Percentiles rank a stretch among this genome's conserved stretches.
Conservation (phyloP, 805 yeast species). For the Ogataea trehaloabstinens region DNA sequence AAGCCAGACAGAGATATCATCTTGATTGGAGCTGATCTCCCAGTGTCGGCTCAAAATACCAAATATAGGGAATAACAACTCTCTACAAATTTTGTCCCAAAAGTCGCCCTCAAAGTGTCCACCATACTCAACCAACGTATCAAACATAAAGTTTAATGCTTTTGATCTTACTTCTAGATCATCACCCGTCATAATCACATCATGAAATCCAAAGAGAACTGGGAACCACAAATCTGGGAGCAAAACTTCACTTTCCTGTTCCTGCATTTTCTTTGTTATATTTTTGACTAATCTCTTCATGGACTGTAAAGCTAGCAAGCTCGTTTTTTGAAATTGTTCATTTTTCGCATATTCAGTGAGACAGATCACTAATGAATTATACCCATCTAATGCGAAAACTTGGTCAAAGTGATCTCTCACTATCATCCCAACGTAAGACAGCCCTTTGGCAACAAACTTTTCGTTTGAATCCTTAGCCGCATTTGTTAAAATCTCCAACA, state of each 20-base stretch:
- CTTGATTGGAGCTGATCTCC: conserved; percentile 70
- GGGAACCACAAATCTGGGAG: conserved; percentile 79
- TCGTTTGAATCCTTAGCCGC: conserved; percentile 66
- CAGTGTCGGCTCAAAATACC: conserved; percentile 73
- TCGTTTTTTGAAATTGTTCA: conserved; percentile 72
- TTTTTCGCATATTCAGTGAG: conserved; percentile 83
- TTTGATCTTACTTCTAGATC: conserved; percentile 92
- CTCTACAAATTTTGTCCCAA: conserved; percentile 80
- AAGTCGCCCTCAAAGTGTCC: conserved; percentile 66
- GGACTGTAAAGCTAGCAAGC: conserved; percentile 77
- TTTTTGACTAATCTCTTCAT: conserved; percentile 60
- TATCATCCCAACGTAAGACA: conserved; percentile 59
- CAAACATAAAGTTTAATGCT: conserved; percentile 81
- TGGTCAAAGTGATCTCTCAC: conserved; percentile 59
- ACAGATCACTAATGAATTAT: conserved; percentile 64
- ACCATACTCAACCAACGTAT: conserved; percentile 76
- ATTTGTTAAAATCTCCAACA: conserved; percentile 71
- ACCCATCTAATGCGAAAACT: conserved; percentile 69
- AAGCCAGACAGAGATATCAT: conserved; percentile 91
- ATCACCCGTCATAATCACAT: conserved; percentile 87
- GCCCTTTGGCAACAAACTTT: conserved; percentile 60
- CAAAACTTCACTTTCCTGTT: conserved; percentile 30
- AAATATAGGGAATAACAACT: conserved; percentile 87
- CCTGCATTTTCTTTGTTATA: conserved; percentile 45
- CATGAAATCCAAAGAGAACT: conserved; percentile 78